Percentiles rank a stretch among this genome's conserved stretches.
Conservation (phyloP, 2,329 filamentous ascomycete genomes). For the Colletotrichum graminicola region DNA sequence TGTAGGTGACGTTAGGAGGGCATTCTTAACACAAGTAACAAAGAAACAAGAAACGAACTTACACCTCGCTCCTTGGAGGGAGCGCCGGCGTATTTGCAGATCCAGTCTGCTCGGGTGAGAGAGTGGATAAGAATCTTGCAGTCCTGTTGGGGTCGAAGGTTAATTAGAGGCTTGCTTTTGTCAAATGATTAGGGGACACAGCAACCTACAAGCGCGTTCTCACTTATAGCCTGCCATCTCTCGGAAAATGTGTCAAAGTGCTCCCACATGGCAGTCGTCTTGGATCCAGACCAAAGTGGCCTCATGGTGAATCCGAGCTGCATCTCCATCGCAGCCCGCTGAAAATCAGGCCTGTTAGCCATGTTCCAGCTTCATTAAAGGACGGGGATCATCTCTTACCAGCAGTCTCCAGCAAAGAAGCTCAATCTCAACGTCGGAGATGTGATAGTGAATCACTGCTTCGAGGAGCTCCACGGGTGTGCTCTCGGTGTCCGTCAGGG, state of each 20-base stretch:
- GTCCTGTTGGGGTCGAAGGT: not conserved
- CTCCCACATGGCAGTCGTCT: not conserved
- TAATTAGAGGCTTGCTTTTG: not conserved
- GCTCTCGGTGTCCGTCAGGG: not conserved
- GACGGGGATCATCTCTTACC: not conserved
- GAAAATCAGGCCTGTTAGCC: not conserved
- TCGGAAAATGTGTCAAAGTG: constrained; percentile 11
- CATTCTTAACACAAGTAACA: not conserved
- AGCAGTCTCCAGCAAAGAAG: constrained; percentile 23
- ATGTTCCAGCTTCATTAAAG: accelerated
- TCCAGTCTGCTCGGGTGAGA: constrained; percentile 21
- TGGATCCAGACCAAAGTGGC: constrained; percentile 8
- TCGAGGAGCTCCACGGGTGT: not conserved
- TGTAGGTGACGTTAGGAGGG: not conserved
- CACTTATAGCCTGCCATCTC: constrained; percentile 10
- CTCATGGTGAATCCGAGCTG: constrained; percentile 13
- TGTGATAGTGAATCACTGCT: not conserved
- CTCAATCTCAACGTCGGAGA: constrained; percentile 20
- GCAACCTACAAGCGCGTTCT: not conserved
- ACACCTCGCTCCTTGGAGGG: constrained; percentile 17
- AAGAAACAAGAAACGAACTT: not conserved
- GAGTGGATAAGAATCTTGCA: constrained; percentile 27
- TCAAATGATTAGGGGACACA: no score
- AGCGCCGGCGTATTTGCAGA: constrained; percentile 22
- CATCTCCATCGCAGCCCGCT: constrained; percentile 14